Conservation (phyloP, 2,329 filamentous ascomycete genomes). For the Akanthomyces dipterigenus region DNA sequence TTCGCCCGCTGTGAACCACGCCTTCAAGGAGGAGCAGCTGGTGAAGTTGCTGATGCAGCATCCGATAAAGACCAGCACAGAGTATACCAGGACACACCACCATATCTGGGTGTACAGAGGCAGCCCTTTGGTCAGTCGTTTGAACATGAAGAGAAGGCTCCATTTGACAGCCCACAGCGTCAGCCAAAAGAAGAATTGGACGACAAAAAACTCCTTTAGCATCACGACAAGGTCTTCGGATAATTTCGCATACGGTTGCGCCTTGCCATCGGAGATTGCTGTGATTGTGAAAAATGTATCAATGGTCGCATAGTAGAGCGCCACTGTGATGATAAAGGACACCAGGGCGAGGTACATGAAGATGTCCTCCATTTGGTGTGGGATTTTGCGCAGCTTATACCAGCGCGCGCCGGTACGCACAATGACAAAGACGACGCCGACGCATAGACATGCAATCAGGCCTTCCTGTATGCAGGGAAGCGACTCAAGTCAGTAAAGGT, state of each 20-base stretch:
- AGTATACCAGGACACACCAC: conserved; percentile 16
- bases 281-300: conserved; percentile 14
- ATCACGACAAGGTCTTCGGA: conserved; percentile 12
- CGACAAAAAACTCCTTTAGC: conserved; percentile 17
- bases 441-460: conserved; percentile 14
- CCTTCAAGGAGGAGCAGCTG: conserved; percentile 17
- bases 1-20: conserved; percentile 16
- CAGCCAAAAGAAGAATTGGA: conserved; percentile 19
- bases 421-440: conserved; percentile 13
- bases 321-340: conserved; percentile 15
- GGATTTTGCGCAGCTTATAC: conserved; percentile 14
- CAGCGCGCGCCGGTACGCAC: conserved; percentile 15
- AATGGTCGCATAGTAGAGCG: conserved; percentile 16
- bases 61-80: conserved; percentile 16
- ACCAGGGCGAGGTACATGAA: conserved; percentile 16
- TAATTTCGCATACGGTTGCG: conserved; percentile 12
- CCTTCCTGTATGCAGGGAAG: background rate
- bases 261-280: conserved; percentile 7
- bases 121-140: conserved; percentile 14
- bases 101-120: conserved; percentile 15
- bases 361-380: conserved; percentile 14
- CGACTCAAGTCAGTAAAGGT: background rate
- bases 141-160: conserved; percentile 18
- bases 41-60: conserved; percentile 18
- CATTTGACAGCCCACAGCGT: conserved; percentile 19